A percentile compares a stretch with the other conserved stretches of the same genome.
Evolutionary conservation across 2,329 filamentous ascomycete genomes (phyloP).

Genomic region (Drechslerella dactyloides): DNA sequence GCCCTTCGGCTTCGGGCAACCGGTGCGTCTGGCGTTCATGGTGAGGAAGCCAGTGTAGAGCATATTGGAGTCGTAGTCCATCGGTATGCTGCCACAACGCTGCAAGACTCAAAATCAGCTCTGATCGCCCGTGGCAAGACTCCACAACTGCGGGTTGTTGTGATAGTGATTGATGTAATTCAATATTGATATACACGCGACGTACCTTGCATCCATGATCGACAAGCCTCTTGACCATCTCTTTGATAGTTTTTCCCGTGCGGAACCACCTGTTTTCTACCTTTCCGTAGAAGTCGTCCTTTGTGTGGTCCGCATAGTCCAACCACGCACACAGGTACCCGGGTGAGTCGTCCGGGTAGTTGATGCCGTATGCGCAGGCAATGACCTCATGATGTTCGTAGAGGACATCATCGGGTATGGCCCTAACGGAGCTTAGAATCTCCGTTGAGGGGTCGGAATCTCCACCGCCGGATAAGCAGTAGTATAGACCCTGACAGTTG

Average conservation of each 20-base stretch:
- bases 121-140: no score
- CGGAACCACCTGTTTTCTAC: background rate
- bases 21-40: no score
- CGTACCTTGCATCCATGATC: conserved; percentile 19
- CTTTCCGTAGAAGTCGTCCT: conserved; percentile 6
- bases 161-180: no score
- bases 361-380: conserved; percentile 16
- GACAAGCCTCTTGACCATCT: conserved; percentile 11
- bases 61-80: no score
- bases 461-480: background rate
- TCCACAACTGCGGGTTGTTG: no score
- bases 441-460: background rate
- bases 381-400: conserved; percentile 21
- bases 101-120: no score
- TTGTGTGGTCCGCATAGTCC: conserved; percentile 10
- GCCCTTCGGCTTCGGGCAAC: no score
- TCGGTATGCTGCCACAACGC: no score
- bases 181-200: no score
- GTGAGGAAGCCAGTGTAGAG: no score
- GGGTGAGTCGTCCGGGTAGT: background rate
- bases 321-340: conserved; percentile 37
- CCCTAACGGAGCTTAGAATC: background rate
- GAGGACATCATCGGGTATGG: conserved; percentile 13
- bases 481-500: conserved; percentile 22
- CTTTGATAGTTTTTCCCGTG: conserved; percentile 2